Evolutionary conservation across 2,329 filamentous ascomycete genomes (phyloP), one percentile per base, ranked within the genome.

Genomic region (Colletotrichum filicis): DNA sequence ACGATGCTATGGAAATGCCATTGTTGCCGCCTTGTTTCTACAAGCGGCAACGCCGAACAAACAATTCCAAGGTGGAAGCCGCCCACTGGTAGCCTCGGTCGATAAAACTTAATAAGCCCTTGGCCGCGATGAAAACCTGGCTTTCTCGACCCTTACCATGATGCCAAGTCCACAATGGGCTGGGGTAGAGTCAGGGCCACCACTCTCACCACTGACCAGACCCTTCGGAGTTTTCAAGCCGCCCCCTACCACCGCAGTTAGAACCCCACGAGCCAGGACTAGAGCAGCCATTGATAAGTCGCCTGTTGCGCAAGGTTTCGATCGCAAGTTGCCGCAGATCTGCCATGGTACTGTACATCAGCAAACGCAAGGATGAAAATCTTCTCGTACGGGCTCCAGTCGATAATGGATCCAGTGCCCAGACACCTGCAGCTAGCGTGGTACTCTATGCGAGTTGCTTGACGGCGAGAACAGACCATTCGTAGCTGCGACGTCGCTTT

Each of bases 161-260:
- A 32, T 71, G 60, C 71, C 71, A 73, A 73, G 71, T 42, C 55
- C 55, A 66, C 66, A 60, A 35, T 70, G 66, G 42, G 71, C 60
- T 71, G 66, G 71, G 66, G 55, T 56, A 52, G 60, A 66, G 57
- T 65, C 60, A 71, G 60, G 55, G 68, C 71, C 70, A 65, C 66
- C 59, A 60, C 70, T 65, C 70, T 70, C 70, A 64, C 14, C 70
- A 73, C 60, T 64, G 60, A 65, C 16, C 66, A 70, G 66, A 73
- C 71, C 60, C 67, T 73, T 73, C 71, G 71, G 71, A 71, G 71
- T 73, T 73, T 73, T 73, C 71, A 65, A 71, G 35, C 66, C 56
- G 71, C 61, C 71, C 70, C 71, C 60, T 66, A 60, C 71, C 67
- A 65, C 66, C 59, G 67, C 66, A 55, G 60, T 24, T 22, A 66